Base-by-base conservation (phyloP, 2,329 filamentous ascomycete genomes). In the Fusarium irregulare region DNA sequence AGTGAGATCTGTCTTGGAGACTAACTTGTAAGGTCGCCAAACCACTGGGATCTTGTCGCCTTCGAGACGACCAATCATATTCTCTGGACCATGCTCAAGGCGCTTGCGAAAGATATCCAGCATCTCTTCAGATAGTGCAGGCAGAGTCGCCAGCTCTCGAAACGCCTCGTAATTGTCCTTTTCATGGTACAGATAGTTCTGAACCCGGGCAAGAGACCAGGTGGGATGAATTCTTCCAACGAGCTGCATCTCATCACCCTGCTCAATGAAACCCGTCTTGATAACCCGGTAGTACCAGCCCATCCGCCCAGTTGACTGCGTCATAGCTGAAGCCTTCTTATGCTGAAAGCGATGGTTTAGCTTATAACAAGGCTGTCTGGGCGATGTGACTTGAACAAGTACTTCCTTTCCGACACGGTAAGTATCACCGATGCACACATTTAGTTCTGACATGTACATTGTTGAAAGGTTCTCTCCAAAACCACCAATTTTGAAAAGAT, bases 291-390 rank as follows among this genome's bases (percentile, higher is more conserved):
- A 71, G 14, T 70, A 70, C 69, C 69, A 72, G 1, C 69, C 70
- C 0, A 66, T 70, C 1, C 69, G 48, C 4, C 69, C 69, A 13
- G 46, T 72, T 3, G 50, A 51, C 58, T 70, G 67, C 12, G 64
- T 56, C 30, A 54, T 42, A 0, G 42, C 44, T 5, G 66, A 72
- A 14, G 64, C 60, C 14, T 68, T 64, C 28, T 68, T 70, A 20
- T 68, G 54, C 27, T 72, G 66, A 25, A 72, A 72, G 4, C 69
- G 69, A 20, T 72, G 66, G 7, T 72, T 72, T 20, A 72, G 66
- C 57, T 72, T 72, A 16, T 60, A 72, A 25, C 69, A 72, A 5
- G 69, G 69, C 16, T 72, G 69, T 20, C 70, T 46, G 11, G 69
- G 69, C 7, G 60, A 57, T 30, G 68, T 60, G 10, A 72, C 69